These are phyloP conservation scores for Termitomyces sp. DNA, from an alignment of 768 basidiomycete genomes.

Conservation along the genomic window DNA sequence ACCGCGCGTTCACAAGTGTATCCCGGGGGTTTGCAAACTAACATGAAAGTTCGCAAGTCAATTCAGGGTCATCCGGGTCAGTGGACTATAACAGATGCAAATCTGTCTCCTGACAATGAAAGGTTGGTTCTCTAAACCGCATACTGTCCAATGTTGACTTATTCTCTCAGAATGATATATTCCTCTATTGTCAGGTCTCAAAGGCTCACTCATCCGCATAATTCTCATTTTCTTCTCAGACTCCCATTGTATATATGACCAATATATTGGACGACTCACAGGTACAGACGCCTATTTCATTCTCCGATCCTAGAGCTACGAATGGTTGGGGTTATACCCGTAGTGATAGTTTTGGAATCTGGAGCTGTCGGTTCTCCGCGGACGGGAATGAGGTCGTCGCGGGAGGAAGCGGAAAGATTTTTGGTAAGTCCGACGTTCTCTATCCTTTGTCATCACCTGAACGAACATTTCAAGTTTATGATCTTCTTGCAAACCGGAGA, in stretches of 20 bases:
- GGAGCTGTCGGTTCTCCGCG: slow-evolving; percentile 94
- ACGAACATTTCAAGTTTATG: slow-evolving; percentile 63
- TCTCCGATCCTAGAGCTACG: slow-evolving; percentile 44
- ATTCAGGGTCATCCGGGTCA: slow-evolving; percentile 73
- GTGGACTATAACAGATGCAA: slow-evolving; percentile 96
- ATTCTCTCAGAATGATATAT: slow-evolving; percentile 73
- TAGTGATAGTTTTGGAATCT: slow-evolving; percentile 67
- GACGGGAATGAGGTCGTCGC: slow-evolving; percentile 96
- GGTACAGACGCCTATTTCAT: slow-evolving; percentile 59
- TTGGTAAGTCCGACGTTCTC: slow-evolving; percentile 40
- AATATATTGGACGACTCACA: slow-evolving; percentile 62
- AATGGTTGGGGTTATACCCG: slow-evolving; percentile 37
- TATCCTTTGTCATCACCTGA: slow-evolving; percentile 3
- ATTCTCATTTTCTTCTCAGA: slow-evolving; percentile 36
- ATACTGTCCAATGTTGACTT: not conserved
- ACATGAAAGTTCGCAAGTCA: slow-evolving; percentile 50
- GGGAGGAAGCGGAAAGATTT: slow-evolving; percentile 81
- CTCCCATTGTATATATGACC: slow-evolving; percentile 71
- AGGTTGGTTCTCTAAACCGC: slow-evolving; percentile 39
- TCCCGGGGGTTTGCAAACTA: slow-evolving; percentile 34
- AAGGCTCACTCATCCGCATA: not conserved
- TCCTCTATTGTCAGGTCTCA: slow-evolving; percentile 68
- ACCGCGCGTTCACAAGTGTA: slow-evolving; percentile 10
- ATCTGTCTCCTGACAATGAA: slow-evolving; percentile 86
- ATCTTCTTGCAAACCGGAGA: slow-evolving; percentile 74